Evolutionary conservation across 805 yeast species (phyloP), one percentile per base, ranked within the genome.

Genomic region (Suhomyces xylopsoci): DNA sequence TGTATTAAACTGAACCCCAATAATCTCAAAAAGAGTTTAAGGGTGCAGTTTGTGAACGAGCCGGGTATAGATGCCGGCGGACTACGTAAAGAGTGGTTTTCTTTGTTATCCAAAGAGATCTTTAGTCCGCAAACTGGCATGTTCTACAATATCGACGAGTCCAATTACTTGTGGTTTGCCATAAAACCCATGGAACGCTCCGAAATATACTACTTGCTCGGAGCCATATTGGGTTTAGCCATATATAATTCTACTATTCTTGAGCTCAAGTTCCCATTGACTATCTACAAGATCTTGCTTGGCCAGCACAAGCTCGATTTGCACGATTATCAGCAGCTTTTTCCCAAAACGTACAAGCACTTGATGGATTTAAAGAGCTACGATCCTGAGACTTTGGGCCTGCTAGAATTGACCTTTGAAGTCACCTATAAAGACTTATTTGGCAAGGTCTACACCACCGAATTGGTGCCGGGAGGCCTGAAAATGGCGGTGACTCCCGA

Each of bases 51-150:
- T 66, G 71, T 86, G 3, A 85, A 85, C 54, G 99, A 93, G 63
- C 96, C 92, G 0, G 99, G 98, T 0, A 81, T 93, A 20, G 99
- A 93, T 71, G 97, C 91, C 0, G 98, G 99, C 2, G 99, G 99
- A 0, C 76, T 93, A 53, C 83, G 87, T 61, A 92, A 91, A 63
- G 99, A 93, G 63, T 93, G 99, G 99, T 92, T 94, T 67, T 74
- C 83, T 47, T 69, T 92, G 40, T 71, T 94, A 40, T 84, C 88
- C 1, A 81, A 81, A 53, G 85, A 86, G 24, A 66, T 93, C 1
- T 88, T 92, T 63, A 81, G 80, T 61, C 87, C 91, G 1, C 73
- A 75, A 46, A 81, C 83, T 30, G 90, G 90, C 0, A 76, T 91
- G 66, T 85, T 94, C 55, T 63, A 71, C 7, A 81, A 82, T 58